phyloP scores from a whole-genome alignment of 148 eudicot genomes.

The Simmondsia chinensis region DNA sequence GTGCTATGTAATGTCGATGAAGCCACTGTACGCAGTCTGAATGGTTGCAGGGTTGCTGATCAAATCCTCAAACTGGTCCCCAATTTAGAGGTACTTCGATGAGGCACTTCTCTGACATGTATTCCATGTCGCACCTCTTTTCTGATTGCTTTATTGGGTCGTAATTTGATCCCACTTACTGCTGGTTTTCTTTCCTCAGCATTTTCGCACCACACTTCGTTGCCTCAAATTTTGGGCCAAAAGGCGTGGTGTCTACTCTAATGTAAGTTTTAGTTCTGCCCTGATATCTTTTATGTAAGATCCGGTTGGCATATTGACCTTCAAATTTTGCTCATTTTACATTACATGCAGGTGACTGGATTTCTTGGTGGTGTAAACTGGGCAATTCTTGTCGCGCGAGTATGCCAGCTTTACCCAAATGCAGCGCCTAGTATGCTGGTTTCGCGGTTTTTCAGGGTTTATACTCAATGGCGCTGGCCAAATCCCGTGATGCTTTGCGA shows the following conservation, averaged over 20 bases:
- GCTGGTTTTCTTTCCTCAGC: slow-evolving; percentile 23
- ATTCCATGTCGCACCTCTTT: no score
- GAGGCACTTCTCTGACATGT: no score
- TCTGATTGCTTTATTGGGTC: no score
- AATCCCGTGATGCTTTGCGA: slow-evolving; percentile 89
- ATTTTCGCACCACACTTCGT: slow-evolving; percentile 70
- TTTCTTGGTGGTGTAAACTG: slow-evolving; percentile 96
- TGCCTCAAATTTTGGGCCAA: slow-evolving; percentile 92
- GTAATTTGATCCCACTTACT: no score
- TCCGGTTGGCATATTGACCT: no score
- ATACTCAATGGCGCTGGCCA: slow-evolving; percentile 91
- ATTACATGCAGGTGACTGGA: slow-evolving; percentile 96
- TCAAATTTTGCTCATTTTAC: no score
- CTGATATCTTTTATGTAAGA: neutral
- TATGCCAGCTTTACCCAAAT: slow-evolving; percentile 88
- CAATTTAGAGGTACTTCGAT: slow-evolving; percentile 46
- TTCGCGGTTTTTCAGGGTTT: slow-evolving; percentile 79
- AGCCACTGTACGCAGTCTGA: slow-evolving; percentile 85
- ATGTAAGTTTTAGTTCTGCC: slow-evolving; percentile 37
- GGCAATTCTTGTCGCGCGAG: slow-evolving; percentile 90
- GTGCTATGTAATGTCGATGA: slow-evolving; percentile 67
- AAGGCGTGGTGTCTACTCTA: slow-evolving; percentile 81
- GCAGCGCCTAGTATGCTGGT: slow-evolving; percentile 89
- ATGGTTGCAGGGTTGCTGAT: slow-evolving; percentile 93
- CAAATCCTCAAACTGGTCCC: slow-evolving; percentile 90